These are phyloP conservation scores for Dissophora globulifera DNA, from an alignment of 192 early-diverging fungal species.

Conservation along the genomic window DNA sequence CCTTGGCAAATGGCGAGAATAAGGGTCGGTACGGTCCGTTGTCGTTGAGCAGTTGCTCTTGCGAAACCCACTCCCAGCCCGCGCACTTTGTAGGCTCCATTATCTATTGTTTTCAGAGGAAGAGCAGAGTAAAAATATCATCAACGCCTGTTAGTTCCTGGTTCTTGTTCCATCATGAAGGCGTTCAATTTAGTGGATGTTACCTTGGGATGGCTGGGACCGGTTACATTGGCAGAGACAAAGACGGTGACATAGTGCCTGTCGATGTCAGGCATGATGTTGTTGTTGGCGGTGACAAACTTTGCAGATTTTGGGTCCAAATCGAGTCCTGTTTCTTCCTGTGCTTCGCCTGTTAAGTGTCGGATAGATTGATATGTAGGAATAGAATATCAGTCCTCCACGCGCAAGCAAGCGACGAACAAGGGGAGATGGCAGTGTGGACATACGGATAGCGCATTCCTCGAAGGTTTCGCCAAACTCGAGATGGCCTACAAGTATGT, in stretches of 20 bases:
- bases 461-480: slow-evolving; percentile 66
- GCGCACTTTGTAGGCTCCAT: slow-evolving; percentile 50
- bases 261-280: slow-evolving; percentile 56
- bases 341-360: slow-evolving; percentile 45
- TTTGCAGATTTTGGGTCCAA: slow-evolving; percentile 41
- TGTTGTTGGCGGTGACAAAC: slow-evolving; percentile 64
- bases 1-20: slow-evolving; percentile 36
- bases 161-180: too few relatives aligned
- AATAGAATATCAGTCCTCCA: too few relatives aligned
- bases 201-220: slow-evolving; percentile 19
- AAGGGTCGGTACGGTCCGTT: slow-evolving; percentile 43
- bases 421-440: background rate
- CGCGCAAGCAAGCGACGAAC: background rate
- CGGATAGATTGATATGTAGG: background rate
- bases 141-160: too few relatives aligned
- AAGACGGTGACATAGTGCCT: slow-evolving; percentile 71
- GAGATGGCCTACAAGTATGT: slow-evolving; percentile 53
- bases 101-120: slow-evolving; percentile 3
- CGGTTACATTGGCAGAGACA: slow-evolving; percentile 46
- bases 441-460: slow-evolving; percentile 58
- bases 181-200: background rate
- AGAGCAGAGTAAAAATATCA: too few relatives aligned
- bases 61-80: slow-evolving; percentile 39
- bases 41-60: slow-evolving; percentile 23
- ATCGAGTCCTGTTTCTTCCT: slow-evolving; percentile 57